phyloP scores from a whole-genome alignment of 2,329 filamentous ascomycete genomes.

The Sphaceloma murrayae region DNA sequence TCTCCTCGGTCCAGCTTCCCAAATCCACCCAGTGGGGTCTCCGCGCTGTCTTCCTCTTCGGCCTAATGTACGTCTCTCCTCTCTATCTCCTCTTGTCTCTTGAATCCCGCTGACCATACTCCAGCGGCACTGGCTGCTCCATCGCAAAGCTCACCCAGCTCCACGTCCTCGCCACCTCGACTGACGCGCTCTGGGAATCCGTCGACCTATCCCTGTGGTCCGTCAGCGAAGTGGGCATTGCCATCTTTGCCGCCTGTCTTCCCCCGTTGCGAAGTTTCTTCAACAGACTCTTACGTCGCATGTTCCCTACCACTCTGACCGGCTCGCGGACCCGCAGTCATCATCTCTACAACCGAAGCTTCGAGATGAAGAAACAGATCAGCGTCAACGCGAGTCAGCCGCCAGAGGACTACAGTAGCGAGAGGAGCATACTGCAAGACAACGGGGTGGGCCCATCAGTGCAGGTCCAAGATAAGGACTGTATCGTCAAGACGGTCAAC shows the following conservation, averaged over 20 bases:
- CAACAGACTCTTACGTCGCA: conserved; percentile 14
- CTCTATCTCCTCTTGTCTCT: background rate
- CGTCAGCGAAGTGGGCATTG: conserved; percentile 18
- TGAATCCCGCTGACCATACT: background rate
- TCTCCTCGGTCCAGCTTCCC: conserved; percentile 18
- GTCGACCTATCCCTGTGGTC: conserved; percentile 18
- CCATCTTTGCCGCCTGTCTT: conserved; percentile 19
- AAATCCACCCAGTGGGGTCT: conserved; percentile 18
- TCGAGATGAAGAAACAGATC: conserved; percentile 9
- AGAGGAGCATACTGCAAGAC: conserved; percentile 7
- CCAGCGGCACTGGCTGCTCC: conserved; percentile 18
- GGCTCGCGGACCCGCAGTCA: conserved; percentile 10
- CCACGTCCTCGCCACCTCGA: conserved; percentile 14
- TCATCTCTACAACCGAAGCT: background rate
- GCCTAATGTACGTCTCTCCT: conserved; percentile 17
- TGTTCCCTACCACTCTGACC: conserved; percentile 13
- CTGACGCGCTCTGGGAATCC: conserved; percentile 16
- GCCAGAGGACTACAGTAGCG: conserved; percentile 12
- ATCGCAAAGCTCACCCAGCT: conserved; percentile 17
- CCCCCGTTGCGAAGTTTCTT: conserved; percentile 18
- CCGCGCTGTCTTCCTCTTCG: conserved; percentile 17
- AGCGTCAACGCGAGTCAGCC: background rate
- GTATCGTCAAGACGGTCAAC: conserved; percentile 15
- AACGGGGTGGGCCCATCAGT: background rate
- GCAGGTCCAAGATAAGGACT: conserved; percentile 8